Evolutionary conservation across 1,139 yeast genomes (phyloP).

Genomic region (Taphrina deformans): DNA sequence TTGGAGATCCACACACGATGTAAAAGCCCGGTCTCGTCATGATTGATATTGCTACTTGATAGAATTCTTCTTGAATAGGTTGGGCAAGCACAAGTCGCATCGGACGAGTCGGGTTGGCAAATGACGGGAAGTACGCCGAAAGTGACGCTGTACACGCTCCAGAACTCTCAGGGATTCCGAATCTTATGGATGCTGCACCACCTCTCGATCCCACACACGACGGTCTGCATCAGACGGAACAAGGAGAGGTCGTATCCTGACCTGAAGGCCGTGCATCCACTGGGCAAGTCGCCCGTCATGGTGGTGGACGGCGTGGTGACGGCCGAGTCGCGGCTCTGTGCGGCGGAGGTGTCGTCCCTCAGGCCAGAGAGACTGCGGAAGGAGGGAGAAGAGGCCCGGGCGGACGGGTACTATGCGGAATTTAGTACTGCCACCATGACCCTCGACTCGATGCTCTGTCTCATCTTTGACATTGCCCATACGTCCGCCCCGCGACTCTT

Average conservation of each 20-base stretch:
- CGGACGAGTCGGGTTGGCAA: too few species aligned
- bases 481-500: neutral
- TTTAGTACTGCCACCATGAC: neutral
- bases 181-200: neutral
- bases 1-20: too few species aligned
- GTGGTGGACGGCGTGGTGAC: neutral
- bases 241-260: neutral
- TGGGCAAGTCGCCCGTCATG: slow-evolving; percentile 7
- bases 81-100: too few species aligned
- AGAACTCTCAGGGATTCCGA: neutral
- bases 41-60: too few species aligned
- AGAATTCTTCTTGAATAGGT: too few species aligned
- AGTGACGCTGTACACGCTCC: neutral
- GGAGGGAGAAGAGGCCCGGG: neutral
- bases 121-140: neutral
- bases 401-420: slow-evolving; percentile 4
- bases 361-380: neutral
- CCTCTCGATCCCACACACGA: neutral
- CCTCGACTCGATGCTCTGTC: neutral
- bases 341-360: neutral
- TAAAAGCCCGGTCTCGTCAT: too few species aligned
- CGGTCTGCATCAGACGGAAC: neutral
- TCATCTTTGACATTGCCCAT: neutral
- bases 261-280: neutral
- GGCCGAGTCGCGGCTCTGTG: neutral